Evolutionary conservation across 352 stramenopile genomes (phyloP).

Genomic region (Pythium aristosporum): DNA sequence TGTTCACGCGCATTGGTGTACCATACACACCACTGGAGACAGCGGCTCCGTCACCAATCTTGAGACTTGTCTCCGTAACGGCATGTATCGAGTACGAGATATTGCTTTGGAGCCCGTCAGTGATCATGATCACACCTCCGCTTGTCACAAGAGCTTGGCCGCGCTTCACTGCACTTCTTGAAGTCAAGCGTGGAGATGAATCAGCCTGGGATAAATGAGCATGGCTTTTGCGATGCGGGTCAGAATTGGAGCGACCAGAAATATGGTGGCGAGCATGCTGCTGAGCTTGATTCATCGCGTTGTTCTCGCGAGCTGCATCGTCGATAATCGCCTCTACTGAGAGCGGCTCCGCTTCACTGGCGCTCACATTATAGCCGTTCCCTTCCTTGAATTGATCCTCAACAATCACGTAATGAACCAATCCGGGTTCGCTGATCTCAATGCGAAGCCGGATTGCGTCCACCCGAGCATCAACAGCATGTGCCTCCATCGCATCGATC

Average conservation of each 20-base stretch:
- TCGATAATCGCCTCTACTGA: conserved; percentile 15
- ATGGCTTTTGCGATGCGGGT: background rate
- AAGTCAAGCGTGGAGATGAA: no score
- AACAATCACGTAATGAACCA: conserved; percentile 49
- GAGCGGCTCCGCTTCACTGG: background rate
- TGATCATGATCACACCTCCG: conserved; percentile 17
- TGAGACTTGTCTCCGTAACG: conserved; percentile 14
- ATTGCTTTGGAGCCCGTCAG: conserved; percentile 40
- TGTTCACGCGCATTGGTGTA: conserved; percentile 28
- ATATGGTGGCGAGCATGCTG: conserved; percentile 21
- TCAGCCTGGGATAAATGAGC: background rate
- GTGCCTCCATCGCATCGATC: conserved; percentile 22
- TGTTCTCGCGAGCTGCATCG: background rate
- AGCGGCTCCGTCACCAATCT: background rate
- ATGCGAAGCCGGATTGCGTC: conserved; percentile 33
- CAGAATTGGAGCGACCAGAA: background rate
- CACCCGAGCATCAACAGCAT: conserved; percentile 34
- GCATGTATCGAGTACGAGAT: conserved; percentile 28
- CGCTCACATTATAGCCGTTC: background rate
- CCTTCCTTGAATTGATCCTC: background rate
- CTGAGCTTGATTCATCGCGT: background rate
- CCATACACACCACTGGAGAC: conserved; percentile 47
- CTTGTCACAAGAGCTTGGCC: background rate
- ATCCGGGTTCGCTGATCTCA: conserved; percentile 28
- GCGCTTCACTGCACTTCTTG: conserved; percentile 10